Conservation (phyloP, 164 flowering plant genomes). For the Nymphaea colorata region DNA sequence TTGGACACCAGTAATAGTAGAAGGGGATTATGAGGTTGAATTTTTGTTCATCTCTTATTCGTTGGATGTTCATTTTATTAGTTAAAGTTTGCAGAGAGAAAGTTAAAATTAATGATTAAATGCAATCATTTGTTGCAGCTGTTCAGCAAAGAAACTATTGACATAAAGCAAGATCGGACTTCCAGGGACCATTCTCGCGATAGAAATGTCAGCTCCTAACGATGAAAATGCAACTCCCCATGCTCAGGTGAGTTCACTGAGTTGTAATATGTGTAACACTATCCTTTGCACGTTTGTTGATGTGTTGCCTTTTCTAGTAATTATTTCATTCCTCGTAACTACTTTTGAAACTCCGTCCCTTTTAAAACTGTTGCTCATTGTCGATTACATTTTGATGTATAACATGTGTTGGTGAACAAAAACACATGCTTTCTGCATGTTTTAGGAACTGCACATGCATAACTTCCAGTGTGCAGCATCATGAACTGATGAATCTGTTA, state of each 20-base stretch:
- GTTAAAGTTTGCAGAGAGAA: too few relatives aligned
- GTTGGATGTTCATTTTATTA: too few relatives aligned
- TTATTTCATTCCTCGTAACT: too few relatives aligned
- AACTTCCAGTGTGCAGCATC: too few relatives aligned
- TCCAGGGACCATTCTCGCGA: not conserved
- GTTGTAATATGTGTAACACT: not conserved
- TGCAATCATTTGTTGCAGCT: not conserved
- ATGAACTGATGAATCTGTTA: too few relatives aligned
- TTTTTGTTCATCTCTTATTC: too few relatives aligned
- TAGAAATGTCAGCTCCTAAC: constrained; percentile 35
- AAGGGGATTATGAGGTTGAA: too few relatives aligned
- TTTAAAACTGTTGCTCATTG: too few relatives aligned
- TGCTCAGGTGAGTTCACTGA: constrained; percentile 29
- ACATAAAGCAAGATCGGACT: not conserved
- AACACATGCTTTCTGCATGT: not conserved
- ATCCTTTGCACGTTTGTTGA: not conserved
- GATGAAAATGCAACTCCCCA: constrained; percentile 35
- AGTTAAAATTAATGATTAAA: too few relatives aligned
- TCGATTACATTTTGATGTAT: too few relatives aligned
- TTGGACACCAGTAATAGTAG: too few relatives aligned
- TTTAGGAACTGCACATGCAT: not conserved
- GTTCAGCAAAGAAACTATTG: not conserved
- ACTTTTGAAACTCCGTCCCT: too few relatives aligned
- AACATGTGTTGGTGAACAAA: not conserved
- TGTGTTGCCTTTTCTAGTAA: not conserved